Conservation (phyloP, 164 flowering plant species). For the Berberis vulgaris region DNA sequence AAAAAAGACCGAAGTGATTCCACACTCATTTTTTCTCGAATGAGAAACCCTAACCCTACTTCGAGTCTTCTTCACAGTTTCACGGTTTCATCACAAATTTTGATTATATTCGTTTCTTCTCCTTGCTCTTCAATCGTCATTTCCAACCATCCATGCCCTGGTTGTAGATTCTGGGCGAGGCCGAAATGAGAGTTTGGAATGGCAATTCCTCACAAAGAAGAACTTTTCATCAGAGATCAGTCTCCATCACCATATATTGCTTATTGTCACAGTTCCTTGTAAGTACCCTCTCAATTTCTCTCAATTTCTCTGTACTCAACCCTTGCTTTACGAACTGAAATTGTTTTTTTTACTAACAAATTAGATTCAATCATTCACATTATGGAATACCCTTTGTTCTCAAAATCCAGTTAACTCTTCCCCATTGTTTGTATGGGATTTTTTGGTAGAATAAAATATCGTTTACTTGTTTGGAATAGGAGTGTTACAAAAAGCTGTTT, state of each 20-base stretch:
- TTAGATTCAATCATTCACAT: neutral
- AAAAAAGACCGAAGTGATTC: too few species aligned
- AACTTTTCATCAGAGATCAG: slow-evolving; percentile 56
- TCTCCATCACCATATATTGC: slow-evolving; percentile 33
- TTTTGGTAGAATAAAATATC: too few species aligned
- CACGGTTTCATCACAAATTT: neutral
- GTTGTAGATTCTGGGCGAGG: slow-evolving; percentile 1
- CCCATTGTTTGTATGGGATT: neutral
- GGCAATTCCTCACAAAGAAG: slow-evolving; percentile 41
- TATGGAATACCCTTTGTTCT: neutral
- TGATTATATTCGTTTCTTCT: slow-evolving; percentile 4
- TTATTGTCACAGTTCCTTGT: slow-evolving; percentile 62
- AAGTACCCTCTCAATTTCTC: slow-evolving; percentile 9
- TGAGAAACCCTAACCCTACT: slow-evolving; percentile 5
- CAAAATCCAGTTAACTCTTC: neutral
- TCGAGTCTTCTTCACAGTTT: neutral
- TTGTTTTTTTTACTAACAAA: neutral
- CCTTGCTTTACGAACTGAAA: neutral
- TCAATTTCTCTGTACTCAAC: neutral
- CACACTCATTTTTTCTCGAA: neutral
- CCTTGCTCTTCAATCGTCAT: neutral
- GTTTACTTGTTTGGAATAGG: too few species aligned
- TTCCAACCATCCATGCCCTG: neutral
- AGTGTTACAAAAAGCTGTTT: too few species aligned
- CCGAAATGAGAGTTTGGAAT: slow-evolving; percentile 18